Evolutionary conservation across 2,329 filamentous ascomycete species (phyloP), one percentile per base, ranked within the genome.

Genomic region (Biscogniauxia sp.): DNA sequence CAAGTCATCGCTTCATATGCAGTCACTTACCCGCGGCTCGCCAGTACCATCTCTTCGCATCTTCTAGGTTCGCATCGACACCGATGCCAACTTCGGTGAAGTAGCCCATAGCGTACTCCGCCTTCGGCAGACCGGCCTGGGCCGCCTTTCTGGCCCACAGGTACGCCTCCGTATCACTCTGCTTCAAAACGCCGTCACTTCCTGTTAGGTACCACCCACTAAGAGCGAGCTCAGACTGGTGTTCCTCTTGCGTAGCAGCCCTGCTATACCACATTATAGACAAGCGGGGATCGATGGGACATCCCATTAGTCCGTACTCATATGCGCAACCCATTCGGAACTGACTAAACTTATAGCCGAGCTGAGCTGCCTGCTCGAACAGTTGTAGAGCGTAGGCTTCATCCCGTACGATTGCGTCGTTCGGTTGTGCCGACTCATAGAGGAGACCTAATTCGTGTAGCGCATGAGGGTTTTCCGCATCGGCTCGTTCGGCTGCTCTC

Each of bases 1-100:
- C 55, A 5, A 20, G 11, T 51, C 23, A 5, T 19, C 6, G 19
- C 3, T 51, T 25, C 2, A 15, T 13, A 54, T 52, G 17, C 1
- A 50, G 41, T 55, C 9, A 88, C 92, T 87, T 82, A 97, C 94
- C 91, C 73, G 95, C 95, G 77, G 95, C 93, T 75, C 94, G 85
- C 85, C 93, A 97, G 78, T 99, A 99, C 95, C 95, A 99, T 69
- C 93, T 86, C 82, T 96, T 97, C 20, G 94, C 95, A 77, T 98
- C 95, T 70, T 99, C 95, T 69, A 97, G 71, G 74, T 94, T 96
- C 8, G 90, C 87, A 17, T 89, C 82, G 65, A 92, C 88, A 28
- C 95, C 95, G 68, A 99, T 98, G 13, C 95, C 95, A 54, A 95
- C 89, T 76, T 99, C 95, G 0, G 92, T 96, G 73, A 96, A 97